Evolutionary conservation across 2,329 filamentous ascomycete species (phyloP), one percentile per base, ranked within the genome.

Genomic region (Colletotrichum destructivum): DNA sequence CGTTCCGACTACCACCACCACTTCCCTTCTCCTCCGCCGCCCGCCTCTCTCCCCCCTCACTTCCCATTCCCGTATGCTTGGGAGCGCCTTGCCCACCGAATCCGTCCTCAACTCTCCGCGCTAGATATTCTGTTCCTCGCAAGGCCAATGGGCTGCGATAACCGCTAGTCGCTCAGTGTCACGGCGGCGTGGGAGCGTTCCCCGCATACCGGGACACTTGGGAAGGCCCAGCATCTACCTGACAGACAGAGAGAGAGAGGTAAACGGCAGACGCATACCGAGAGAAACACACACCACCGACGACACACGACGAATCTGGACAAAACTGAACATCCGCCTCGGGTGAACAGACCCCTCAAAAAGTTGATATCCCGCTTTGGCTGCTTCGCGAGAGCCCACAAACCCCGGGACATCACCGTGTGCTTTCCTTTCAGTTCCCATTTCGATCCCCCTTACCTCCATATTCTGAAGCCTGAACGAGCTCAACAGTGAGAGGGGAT

Each of bases 111-210:
- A 69, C 47, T 56, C 18, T 44, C 46, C 54, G 69, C 60, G 46
- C 66, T 60, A 72, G 54, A 69, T 59, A 52, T 23, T 54, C 23
- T 23, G 21, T 69, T 26, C 55, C 56, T 52, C 61, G 42, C 71
- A 59, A 78, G 78, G 86, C 84, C 86, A 87, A 90, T 90, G 88
- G 85, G 85, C 86, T 83, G 84, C 81, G 82, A 85, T 83, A 85
- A 85, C 82, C 84, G 85, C 80, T 90, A 89, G 84, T 76, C 80
- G 82, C 81, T 79, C 81, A 82, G 85, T 85, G 86, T 86, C 86
- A 85, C 86, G 87, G 85, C 87, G 84, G 86, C 84, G 86, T 86
- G 87, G 86, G 86, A 87, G 81, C 73, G 81, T 85, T 87, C 85
- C 87, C 87, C 87, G 87, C 87, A 88, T 85, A 85, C 85, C 85